Base-by-base conservation (phyloP, 805 yeast genomes). In the Metschnikowia continentalis region DNA sequence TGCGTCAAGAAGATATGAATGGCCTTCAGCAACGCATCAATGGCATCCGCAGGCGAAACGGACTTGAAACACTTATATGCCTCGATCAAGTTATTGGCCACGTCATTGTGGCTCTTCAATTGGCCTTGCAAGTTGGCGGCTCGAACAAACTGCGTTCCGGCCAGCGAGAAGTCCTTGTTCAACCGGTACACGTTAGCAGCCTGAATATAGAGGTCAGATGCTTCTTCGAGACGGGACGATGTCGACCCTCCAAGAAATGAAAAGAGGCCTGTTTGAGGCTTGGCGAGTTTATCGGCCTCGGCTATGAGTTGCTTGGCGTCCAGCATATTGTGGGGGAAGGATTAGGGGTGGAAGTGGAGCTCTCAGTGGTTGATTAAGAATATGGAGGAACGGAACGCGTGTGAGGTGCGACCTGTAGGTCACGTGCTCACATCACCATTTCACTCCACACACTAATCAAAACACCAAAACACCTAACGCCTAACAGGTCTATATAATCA, bases 111-210 rank as follows among this genome's bases (percentile, higher is more conserved):
- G 55, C 83, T 81, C 22, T 81, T 88, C 15, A 92, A 86, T 61
- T 83, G 78, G 47, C 79, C 70, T 66, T 90, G 96, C 52, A 84
- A 80, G 14, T 79, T 81, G 0, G 97, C 95, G 1, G 99, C 98
- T 61, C 82, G 83, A 54, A 87, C 84, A 64, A 91, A 92, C 17
- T 90, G 83, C 55, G 78, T 73, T 10, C 98, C 98, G 0, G 98
- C 97, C 48, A 77, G 72, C 19, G 75, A 70, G 57, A 80, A 79
- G 63, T 90, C 87, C 62, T 88, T 88, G 58, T 81, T 83, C 51
- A 94, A 70, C 54, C 91, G 80, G 73, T 83, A 94, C 30, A 82
- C 78, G 63, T 92, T 94, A n/a, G 95, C 99, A 2, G 99, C 99
- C 68, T 91, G 95, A 20, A 86, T 76, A 64, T 84, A 92, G 30